Base-by-base conservation (phyloP, 2,329 filamentous ascomycete species). In the Dothistroma pini region DNA sequence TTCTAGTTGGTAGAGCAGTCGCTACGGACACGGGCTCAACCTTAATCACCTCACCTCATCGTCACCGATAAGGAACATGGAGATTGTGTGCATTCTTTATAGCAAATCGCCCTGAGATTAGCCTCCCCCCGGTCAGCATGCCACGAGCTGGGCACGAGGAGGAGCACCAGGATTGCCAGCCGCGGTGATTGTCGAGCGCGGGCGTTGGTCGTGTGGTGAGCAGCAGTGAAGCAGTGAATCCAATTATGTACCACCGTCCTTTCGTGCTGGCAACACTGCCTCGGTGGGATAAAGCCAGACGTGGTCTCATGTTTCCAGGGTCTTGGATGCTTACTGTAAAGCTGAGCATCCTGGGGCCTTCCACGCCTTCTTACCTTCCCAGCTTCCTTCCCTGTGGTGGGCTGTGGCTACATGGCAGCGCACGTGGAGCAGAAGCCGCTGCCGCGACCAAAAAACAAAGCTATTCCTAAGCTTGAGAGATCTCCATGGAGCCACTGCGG, bases 1-100 rank as follows among this genome's bases (percentile, higher is more conserved):
- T 53, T 32, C 21, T 21, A 32, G 51, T 8, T 6, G 1, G 21
- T 22, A 10, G 5, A 25, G 11, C 12, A 8, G 51, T 32, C 31
- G 51, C n/a, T n/a, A 53, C 29, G 9, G 25, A 11, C 19, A 29
- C 51, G 1, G 25, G 51, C 31, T 16, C 31, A 32, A 53, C 51
- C 4, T 21, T 35, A 32, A 35, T 53, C n/a, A 35, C 51, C n/a
- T 21, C 51, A 21, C 25, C 11, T 21, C 29, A 53, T 53, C 31
- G 48, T 51, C 48, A 51, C 48, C 29, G 48, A 51, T 51, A 51
- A 51, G 48, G 21, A 51, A 25, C 48, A 29, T 44, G 12, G 29
- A 29, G 29, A 29, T 51, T 51, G 48, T 51, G 29, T 31, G 48
- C 29, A 51, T 51, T 51, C 29, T n/a, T 25, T 31, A 12, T 51